Evolutionary conservation across 441 rosid genomes (phyloP).

Genomic region (Pelargonium myrrhifolium): DNA sequence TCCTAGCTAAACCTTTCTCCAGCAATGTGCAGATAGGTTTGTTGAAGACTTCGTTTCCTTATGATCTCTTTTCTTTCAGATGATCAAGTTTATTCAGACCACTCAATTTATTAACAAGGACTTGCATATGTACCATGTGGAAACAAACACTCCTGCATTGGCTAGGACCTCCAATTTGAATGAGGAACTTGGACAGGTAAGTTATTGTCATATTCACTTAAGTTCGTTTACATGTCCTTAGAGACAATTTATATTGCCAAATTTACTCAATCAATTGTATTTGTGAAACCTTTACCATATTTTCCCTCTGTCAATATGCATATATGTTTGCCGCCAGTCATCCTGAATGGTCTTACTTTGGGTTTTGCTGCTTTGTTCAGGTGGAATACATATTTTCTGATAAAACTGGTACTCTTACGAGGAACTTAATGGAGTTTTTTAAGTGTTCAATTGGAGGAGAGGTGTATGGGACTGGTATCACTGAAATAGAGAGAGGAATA

Average conservation of each 20-base stretch:
- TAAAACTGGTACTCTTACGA: constrained; percentile 97
- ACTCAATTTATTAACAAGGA: constrained; percentile 95
- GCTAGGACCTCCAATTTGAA: constrained; percentile 98
- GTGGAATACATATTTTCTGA: constrained; percentile 98
- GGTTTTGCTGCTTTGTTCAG: constrained; percentile 38
- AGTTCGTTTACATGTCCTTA: not conserved
- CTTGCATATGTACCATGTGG: constrained; percentile 80
- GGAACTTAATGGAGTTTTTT: constrained; percentile 99
- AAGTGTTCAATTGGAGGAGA: constrained; percentile 99
- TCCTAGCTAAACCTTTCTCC: constrained; percentile 12
- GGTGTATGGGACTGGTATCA: constrained; percentile 85
- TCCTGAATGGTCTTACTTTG: constrained; percentile 3
- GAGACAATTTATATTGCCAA: not conserved
- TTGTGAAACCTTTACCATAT: not conserved
- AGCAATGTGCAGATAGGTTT: constrained; percentile 16
- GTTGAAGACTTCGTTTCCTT: constrained; percentile 12
- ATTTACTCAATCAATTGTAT: not conserved
- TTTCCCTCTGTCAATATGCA: not conserved
- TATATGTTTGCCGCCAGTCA: not conserved
- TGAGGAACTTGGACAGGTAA: constrained; percentile 99
- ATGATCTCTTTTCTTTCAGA: constrained; percentile 36
- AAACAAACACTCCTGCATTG: constrained; percentile 83
- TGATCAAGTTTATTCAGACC: constrained; percentile 95
- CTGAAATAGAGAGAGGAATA: constrained; percentile 87
- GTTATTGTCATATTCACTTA: constrained; percentile 9